phyloP scores from a whole-genome alignment of 2,329 filamentous ascomycete species.

The Neofusicoccum sp. region DNA sequence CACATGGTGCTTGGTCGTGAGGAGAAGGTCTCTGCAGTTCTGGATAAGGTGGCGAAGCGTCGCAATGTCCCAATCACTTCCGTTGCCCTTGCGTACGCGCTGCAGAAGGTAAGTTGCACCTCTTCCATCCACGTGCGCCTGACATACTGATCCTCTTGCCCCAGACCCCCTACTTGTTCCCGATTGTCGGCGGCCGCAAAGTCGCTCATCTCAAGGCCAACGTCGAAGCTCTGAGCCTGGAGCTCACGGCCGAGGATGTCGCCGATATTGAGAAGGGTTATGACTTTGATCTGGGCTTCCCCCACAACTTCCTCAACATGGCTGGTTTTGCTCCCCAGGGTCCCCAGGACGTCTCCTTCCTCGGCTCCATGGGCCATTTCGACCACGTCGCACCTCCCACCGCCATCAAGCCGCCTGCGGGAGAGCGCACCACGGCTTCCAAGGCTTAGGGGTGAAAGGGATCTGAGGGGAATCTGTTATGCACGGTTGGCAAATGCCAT shows the following conservation, averaged over 20 bases:
- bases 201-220: conserved; percentile 61
- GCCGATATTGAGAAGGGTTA: not conserved
- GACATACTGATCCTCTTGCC: too few species aligned
- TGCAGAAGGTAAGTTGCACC: conserved; percentile 62
- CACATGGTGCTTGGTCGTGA: conserved; percentile 48
- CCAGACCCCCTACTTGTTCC: conserved; percentile 61
- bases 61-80: conserved; percentile 53
- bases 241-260: not conserved
- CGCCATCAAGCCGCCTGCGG: too few species aligned
- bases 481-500: too few species aligned
- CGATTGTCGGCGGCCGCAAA: conserved; percentile 71
- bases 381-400: too few species aligned
- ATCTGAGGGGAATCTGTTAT: too few species aligned
- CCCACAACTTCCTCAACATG: not conserved
- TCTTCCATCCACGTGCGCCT: too few species aligned
- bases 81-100: conserved; percentile 72
- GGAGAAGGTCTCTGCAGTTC: conserved; percentile 55
- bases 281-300: not conserved
- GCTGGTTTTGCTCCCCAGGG: too few species aligned
- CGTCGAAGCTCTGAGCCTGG: not conserved
- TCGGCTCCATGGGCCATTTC: too few species aligned
- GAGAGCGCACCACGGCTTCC: too few species aligned
- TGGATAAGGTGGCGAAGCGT: conserved; percentile 62
- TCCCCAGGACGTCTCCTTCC: too few species aligned
- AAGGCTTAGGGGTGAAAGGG: too few species aligned